Evolutionary conservation across 768 basidiomycete species (phyloP), one percentile per base, ranked within the genome.

Genomic region (Epithele typhae): DNA sequence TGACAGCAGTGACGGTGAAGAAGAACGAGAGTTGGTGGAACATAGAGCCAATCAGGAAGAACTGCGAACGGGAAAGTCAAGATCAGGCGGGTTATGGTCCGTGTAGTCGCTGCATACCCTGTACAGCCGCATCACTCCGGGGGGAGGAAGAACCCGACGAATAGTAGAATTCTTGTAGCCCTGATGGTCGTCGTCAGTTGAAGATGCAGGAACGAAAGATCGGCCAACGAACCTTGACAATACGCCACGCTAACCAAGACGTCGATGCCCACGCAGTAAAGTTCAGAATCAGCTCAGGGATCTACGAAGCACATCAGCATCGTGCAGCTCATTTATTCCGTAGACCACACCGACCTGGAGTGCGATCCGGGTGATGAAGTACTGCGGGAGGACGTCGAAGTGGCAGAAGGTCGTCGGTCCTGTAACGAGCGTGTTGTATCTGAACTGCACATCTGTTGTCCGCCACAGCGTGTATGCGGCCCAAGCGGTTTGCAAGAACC

Each of bases 11-110:
- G 5, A 76, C 53, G 17, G 80, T 65, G 37, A 77, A 67, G 59
- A 79, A 82, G 2, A 70, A 66, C 41, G 75, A 75, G 10, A 84
- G 60, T 52, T 82, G 79, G 1, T 82, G 65, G 52, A 71, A 73
- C 19, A 75, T 77, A 25, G 74, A 68, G 10, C 80, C 63, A 1
- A 76, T 74, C 63, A 80, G 68, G 60, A 81, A 78, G 56, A 72
- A 72, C 79, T 80, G 41, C n/a, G 23, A 22, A 23, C 18, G 11
- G 24, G n/a, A n/a, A 22, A 5, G 22, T 19, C 32, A 53, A 39
- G 3, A n/a, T 25, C n/a, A 5, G n/a, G n/a, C 11, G 17, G 7
- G 14, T 30, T 1, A 14, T 19, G 39, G 8, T 34, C 12, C 24
- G 14, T 7, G 7, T 15, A 34, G 21, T 19, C 2, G 5, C 10